Base-by-base conservation (phyloP, 495 filamentous ascomycete genomes). In the Hypomontagnella monticulosa region DNA sequence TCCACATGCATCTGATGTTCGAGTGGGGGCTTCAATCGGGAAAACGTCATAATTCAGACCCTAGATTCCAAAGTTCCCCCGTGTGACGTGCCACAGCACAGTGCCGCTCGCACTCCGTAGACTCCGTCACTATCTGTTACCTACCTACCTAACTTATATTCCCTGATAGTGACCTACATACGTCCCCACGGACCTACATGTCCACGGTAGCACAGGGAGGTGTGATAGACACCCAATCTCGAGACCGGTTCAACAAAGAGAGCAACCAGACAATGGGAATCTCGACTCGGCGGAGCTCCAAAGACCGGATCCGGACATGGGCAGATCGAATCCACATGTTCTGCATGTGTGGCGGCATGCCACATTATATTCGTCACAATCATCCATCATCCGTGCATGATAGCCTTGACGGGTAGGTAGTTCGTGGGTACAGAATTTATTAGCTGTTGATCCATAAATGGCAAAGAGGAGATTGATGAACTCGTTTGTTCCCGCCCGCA, bases 41-140 rank as follows among this genome's bases (percentile, higher is more conserved):
- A 69, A 69, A 69, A 69, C 66, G 66, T 69, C 66, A 69, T 69
- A 69, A 51, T 64, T 58, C 51, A 64, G 66, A 69, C 60, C 66
- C 66, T 69, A 38, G 50, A 59, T 59, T 64, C 66, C 66, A 63
- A 38, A 43, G 55, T 59, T 64, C 6, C 23, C 32, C 55, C 60
- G 66, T 69, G 60, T 69, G 66, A 69, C 66, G 66, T 69, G 60
- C 44, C 56, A 69, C 66, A 63, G 43, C 65, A 68, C 65, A 68
- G 59, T 63, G 65, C 42, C 27, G 41, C 38, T 27, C 55, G 40
- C 54, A 63, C 65, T 33, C 37, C n/a, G n/a, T n/a, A 27, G 7
- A 36, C 5, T 32, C 23, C 34, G 9, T 38, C n/a, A n/a, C n/a
- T 38, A 33, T 46, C 32, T 53, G 38, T 53, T 53, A 61, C 56